Evolutionary conservation across 2,329 filamentous ascomycete species (phyloP), one percentile per base, ranked within the genome.

Genomic region (Dissoconium aciculare): DNA sequence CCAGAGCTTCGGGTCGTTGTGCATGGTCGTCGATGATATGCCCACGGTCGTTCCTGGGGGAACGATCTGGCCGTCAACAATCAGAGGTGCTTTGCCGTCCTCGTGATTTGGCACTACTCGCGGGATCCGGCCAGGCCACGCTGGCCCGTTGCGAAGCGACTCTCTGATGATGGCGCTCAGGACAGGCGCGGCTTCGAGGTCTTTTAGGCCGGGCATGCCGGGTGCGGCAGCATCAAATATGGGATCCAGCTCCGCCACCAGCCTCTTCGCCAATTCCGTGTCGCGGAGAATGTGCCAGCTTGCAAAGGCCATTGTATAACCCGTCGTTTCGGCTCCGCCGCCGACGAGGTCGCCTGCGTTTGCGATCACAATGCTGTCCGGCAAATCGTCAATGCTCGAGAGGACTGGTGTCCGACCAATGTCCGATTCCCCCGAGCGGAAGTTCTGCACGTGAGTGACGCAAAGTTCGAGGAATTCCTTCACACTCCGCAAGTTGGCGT

Each of bases 121-220:
- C 53, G 87, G 80, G 26, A 87, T 61, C 0, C 75, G 72, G 4
- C 85, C 58, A 0, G 78, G 80, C 0, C 76, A 67, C 0, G 79
- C 77, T 0, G 81, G 80, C 50, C 85, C 78, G 43, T 83, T 50
- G 9, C 79, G 70, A 58, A 85, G 80, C 4, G 75, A 70, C 52
- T 89, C 81, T 47, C 85, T 80, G 44, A 87, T 67, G 33, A 73
- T 74, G 3, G 79, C 80, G 46, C 84, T 77, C 4, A 89, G 69
- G 50, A 85, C 89, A 0, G 71, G 69, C 2, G 89, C 63, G 32
- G 67, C 69, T 50, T 81, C 76, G 28, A 64, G 66, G 53, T 84
- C 74, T 17, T 68, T 50, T 69, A 75, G 4, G 83, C 74, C 4
- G 74, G 63, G 5, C 69, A 69, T 11, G 69, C 64, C 0, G 47